phyloP scores from a whole-genome alignment of 495 filamentous ascomycete genomes.

The Collariella sp. region DNA sequence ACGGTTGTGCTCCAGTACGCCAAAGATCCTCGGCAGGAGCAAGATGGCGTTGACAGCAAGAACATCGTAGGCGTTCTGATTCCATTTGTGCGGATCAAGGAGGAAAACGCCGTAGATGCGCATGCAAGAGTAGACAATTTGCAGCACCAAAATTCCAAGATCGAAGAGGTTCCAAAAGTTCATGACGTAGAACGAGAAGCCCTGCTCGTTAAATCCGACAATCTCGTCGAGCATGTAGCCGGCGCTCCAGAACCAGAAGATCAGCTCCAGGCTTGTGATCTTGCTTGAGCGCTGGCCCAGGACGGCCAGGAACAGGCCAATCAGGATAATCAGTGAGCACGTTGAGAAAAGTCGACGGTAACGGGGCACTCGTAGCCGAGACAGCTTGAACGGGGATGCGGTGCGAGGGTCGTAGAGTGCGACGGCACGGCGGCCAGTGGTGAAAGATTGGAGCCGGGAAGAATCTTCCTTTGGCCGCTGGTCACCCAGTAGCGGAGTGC shows the following conservation, averaged over 20 bases:
- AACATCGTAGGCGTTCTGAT: constrained; percentile 80
- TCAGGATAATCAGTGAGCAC: constrained; percentile 66
- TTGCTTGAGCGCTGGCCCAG: constrained; percentile 56
- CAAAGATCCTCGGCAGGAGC: constrained; percentile 82
- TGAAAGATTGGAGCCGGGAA: constrained; percentile 18
- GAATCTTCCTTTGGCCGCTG: constrained; percentile 34
- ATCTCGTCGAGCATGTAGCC: constrained; percentile 96
- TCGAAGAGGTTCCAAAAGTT: constrained; percentile 97
- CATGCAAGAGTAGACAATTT: constrained; percentile 81
- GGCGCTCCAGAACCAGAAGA: constrained; percentile 96
- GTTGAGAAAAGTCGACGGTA: constrained; percentile 87
- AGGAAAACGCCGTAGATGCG: constrained; percentile 77
- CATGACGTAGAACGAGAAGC: constrained; percentile 90
- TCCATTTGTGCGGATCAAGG: constrained; percentile 57
- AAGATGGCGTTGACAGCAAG: constrained; percentile 82
- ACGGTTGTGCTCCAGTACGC: constrained; percentile 82
- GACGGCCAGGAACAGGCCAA: constrained; percentile 76
- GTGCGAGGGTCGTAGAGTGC: constrained; percentile 84
- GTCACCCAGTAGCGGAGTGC: constrained; percentile 37
- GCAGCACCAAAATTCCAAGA: constrained; percentile 74
- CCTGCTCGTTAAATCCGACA: constrained; percentile 86
- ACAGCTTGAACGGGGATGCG: constrained; percentile 84
- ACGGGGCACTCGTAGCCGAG: constrained; percentile 76
- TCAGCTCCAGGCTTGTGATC: constrained; percentile 72
- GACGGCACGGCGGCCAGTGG: constrained; percentile 59